These are phyloP conservation scores for Davidsoniella virescens DNA, from an alignment of 2,329 filamentous ascomycete species.

Conservation along the genomic window DNA sequence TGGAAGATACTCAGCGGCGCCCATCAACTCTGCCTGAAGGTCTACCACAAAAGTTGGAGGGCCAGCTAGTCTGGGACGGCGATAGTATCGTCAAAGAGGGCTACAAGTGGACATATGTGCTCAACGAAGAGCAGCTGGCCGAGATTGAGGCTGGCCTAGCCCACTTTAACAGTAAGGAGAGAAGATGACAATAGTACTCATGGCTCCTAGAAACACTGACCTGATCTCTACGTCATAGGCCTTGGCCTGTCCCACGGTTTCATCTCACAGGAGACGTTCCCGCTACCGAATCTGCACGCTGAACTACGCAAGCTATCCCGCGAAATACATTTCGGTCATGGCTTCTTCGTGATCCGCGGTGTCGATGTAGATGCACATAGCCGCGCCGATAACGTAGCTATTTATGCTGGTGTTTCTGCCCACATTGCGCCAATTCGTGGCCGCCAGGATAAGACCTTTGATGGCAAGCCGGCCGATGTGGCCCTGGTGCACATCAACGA, in stretches of 20 bases:
- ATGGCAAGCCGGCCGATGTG: slow-evolving; percentile 26
- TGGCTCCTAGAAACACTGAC: no score
- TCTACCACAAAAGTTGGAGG: slow-evolving; percentile 7
- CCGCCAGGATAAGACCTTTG: slow-evolving; percentile 30
- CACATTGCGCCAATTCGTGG: slow-evolving; percentile 40
- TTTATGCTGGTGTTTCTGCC: slow-evolving; percentile 42
- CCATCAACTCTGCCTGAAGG: slow-evolving; percentile 7
- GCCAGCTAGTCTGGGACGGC: slow-evolving; percentile 11
- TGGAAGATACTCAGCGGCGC: slow-evolving; percentile 4
- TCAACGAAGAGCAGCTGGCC: slow-evolving; percentile 4
- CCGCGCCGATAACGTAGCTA: slow-evolving; percentile 39
- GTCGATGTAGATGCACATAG: slow-evolving; percentile 35
- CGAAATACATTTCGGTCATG: slow-evolving; percentile 40
- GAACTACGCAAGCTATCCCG: slow-evolving; percentile 28
- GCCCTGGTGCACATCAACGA: slow-evolving; percentile 35
- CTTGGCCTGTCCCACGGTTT: slow-evolving; percentile 2
- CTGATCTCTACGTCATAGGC: background rate
- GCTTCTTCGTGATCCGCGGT: slow-evolving; percentile 46
- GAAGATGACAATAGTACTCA: no score
- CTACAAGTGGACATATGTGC: slow-evolving; percentile 6
- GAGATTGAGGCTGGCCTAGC: slow-evolving; percentile 11
- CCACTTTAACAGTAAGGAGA: slow-evolving; percentile 12
- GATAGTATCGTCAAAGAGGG: slow-evolving; percentile 3
- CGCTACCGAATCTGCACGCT: slow-evolving; percentile 31
- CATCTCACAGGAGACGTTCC: slow-evolving; percentile 24